These are phyloP conservation scores for Microsporum canis DNA, from an alignment of 2,329 filamentous ascomycete genomes.

Conservation along the genomic window DNA sequence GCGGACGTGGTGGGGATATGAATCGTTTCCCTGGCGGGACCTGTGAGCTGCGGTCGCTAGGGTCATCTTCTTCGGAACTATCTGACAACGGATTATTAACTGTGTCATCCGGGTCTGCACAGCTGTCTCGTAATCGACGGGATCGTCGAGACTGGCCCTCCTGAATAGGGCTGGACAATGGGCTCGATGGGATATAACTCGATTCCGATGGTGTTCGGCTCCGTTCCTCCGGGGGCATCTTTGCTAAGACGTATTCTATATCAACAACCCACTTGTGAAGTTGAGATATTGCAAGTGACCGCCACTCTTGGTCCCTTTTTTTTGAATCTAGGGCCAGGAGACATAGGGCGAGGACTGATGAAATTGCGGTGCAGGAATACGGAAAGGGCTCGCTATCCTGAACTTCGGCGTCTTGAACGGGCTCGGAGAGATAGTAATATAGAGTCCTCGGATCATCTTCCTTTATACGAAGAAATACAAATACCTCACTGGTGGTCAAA, in stretches of 20 bases:
- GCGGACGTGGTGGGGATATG: not conserved
- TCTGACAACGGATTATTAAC: not conserved
- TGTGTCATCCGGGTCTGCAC: not conserved
- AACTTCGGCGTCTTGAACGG: not conserved
- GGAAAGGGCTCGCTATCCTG: not conserved
- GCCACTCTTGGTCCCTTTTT: not conserved
- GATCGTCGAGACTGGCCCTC: constrained; percentile 1
- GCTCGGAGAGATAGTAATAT: not conserved
- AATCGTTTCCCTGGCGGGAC: not conserved
- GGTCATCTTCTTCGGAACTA: not conserved
- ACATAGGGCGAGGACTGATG: not conserved
- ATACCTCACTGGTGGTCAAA: not conserved
- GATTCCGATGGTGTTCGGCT: not conserved
- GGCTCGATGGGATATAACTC: not conserved
- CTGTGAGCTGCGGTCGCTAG: not conserved
- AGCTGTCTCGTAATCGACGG: not conserved
- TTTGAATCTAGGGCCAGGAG: not conserved
- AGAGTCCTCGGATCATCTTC: not conserved
- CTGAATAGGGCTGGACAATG: constrained; percentile 1
- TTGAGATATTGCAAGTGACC: not conserved
- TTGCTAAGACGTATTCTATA: not conserved
- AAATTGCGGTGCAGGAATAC: not conserved
- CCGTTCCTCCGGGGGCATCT: not conserved
- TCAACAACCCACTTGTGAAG: not conserved
- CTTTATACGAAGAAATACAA: not conserved